phyloP scores from a whole-genome alignment of 768 basidiomycete species.

The Cystofilobasidium capitatum region DNA sequence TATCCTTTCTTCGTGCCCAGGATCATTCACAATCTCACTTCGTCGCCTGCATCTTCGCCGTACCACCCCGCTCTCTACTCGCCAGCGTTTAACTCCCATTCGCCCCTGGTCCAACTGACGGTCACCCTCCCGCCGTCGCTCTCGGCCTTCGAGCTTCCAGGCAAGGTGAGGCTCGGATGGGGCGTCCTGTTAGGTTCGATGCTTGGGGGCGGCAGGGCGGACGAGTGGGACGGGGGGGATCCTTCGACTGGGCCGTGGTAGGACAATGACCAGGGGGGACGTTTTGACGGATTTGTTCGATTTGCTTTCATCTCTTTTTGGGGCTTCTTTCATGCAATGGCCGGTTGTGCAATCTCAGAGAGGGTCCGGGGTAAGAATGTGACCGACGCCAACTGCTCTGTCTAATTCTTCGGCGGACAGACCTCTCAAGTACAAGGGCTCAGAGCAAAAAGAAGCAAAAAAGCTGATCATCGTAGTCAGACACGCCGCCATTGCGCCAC shows the following conservation, averaged over 20 bases:
- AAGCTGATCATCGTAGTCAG: not conserved
- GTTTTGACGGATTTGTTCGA: too few species aligned
- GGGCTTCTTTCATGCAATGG: too few species aligned
- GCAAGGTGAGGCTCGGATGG: not conserved
- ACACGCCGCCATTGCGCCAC: not conserved
- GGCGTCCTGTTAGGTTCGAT: not conserved
- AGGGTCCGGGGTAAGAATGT: too few species aligned
- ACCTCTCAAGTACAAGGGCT: too few species aligned
- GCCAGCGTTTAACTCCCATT: not conserved
- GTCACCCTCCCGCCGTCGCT: not conserved
- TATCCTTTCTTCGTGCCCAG: not conserved
- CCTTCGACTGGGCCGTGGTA: too few species aligned
- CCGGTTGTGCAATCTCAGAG: too few species aligned
- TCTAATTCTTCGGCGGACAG: too few species aligned
- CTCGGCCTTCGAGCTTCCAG: slow-evolving; percentile 11
- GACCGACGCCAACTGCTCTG: too few species aligned
- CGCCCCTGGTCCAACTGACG: not conserved
- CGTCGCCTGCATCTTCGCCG: not conserved
- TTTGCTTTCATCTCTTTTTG: too few species aligned
- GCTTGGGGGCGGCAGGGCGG: not conserved
- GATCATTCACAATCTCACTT: not conserved
- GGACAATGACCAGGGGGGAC: too few species aligned
- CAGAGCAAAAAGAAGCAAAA: slow-evolving; percentile 2
- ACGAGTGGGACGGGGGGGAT: too few species aligned
- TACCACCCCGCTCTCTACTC: slow-evolving; percentile 16